Base-by-base conservation (phyloP, 192 early-diverging fungal species). In the Nowakowskiella sp. region DNA sequence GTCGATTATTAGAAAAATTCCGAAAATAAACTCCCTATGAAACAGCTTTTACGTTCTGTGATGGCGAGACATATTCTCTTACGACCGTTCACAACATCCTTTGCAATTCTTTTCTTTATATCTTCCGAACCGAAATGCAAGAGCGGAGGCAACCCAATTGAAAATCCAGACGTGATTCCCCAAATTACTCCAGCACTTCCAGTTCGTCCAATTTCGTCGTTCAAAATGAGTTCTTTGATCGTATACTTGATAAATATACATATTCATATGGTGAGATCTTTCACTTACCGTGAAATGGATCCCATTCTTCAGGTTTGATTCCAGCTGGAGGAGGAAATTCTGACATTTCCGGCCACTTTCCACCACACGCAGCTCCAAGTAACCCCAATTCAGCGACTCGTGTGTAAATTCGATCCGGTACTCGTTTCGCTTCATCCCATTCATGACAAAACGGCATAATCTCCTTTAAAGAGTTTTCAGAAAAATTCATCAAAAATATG, bases 51-150 rank as follows among this genome's bases (percentile, higher is more conserved):
- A 24, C 77, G 86, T 61, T 88, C 86, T 6, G 86, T 87, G 53
- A 88, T 85, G 16, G 74, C 72, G 42, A 87, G 68, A 47, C 77
- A 80, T 48, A 88, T 88, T 27, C 62, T 69, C 67, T 88, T 87
- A 43, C 66, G 63, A 29, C 86, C 86, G n/a, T 55, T 59, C 42
- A 86, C 60, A 31, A 80, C 74, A 5, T 64, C 68, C 23, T 65
- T 72, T 0, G 82, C 65, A 30, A 88, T 66, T 31, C 66, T 70
- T 16, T 74, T 45, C 62, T 85, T 77, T 23, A 87, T 59, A 42
- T 78, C 70, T 5, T 81, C 61, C 7, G 73, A 67, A 30, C 61
- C 86, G 52, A 80, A 84, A 46, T 82, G 66, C 42, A 88, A 47
- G 39, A 90, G 66, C 3, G 84, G 82, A 8, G 85, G 85, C 31